Evolutionary conservation across 139 green algal species (phyloP).

Genomic region (Zygnema cylindricum): DNA sequence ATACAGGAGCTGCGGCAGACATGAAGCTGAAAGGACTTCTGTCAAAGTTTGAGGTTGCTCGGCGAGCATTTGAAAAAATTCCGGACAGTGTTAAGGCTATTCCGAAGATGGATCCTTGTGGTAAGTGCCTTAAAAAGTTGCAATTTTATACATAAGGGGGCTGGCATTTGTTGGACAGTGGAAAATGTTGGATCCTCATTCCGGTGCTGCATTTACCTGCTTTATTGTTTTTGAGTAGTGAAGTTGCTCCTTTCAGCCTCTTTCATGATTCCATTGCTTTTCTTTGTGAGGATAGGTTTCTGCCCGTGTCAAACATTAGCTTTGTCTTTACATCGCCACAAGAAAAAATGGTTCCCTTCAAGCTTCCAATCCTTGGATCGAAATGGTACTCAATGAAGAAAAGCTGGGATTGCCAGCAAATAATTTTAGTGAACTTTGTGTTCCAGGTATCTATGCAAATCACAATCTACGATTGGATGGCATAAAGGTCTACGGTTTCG

Average conservation of each 20-base stretch:
- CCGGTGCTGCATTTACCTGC: neutral
- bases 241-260: neutral
- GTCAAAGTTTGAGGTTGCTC: slow-evolving; percentile 13
- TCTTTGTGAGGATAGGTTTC: neutral
- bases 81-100: neutral
- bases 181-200: neutral
- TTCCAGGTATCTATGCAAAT: slow-evolving; percentile 48
- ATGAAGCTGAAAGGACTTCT: slow-evolving; percentile 14
- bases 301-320: neutral
- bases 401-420: neutral
- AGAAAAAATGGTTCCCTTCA: no score
- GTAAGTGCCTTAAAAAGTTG: neutral
- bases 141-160: neutral
- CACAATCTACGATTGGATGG: slow-evolving; percentile 27
- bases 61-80: neutral
- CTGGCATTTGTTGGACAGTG: neutral
- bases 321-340: no score
- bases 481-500: slow-evolving; percentile 35
- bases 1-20: slow-evolving; percentile 20
- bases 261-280: neutral
- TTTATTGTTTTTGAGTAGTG: no score
- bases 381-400: neutral
- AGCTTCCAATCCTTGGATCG: neutral
- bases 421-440: neutral
- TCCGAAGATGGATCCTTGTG: slow-evolving; percentile 28